Base-by-base conservation (phyloP, 202 grass and related monocot species). In the Zizania palustris region DNA sequence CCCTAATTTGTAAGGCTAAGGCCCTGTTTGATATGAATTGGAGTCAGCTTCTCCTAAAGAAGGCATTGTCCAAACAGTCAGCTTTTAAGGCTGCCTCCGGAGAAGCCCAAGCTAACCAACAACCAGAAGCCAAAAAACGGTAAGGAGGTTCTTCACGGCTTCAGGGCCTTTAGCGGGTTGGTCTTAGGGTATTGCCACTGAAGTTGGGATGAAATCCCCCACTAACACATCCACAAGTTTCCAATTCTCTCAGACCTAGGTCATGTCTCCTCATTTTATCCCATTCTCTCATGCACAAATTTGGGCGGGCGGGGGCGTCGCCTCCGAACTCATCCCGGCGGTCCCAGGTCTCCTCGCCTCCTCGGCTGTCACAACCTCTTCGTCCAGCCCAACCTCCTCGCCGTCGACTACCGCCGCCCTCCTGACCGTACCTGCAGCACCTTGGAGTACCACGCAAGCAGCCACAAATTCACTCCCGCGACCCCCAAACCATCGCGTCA, bases 401-500 rank as follows among this genome's bases (percentile, higher is more conserved):
- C n/a, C 50, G 2, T 19, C 51, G 51, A 55, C 51, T n/a, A 55
- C 51, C 51, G 4, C n/a, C 51, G 19, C 51, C 51, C 19, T 55
- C 51, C n/a, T n/a, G 3, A 55, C 19, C 7, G 51, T 8, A 6
- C 3, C 3, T 19, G n/a, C 7, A 4, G 51, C 51, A 55, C 6
- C 51, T 3, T 19, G 16, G 7, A 54, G 15, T 16, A 9, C 51
- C 9, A 55, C 51, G n/a, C 51, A 20, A 55, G 16, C 7, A 20
- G 2, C n/a, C 51, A n/a, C 18, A 55, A 55, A 55, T n/a, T 55
- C 51, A 55, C 51, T n/a, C 51, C n/a, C 51, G 51, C 19, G 51
- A 46, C 19, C 44, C 22, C 44, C 6, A 49, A 35, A 20, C 67
- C 77, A 19, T 21, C 65, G 77, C 54, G 39, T 71, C 65, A 36